Percentiles rank a stretch among this genome's conserved stretches.
phyloP scores from a whole-genome alignment of 257 asterid species.

The Solanum corneliomulleri region DNA sequence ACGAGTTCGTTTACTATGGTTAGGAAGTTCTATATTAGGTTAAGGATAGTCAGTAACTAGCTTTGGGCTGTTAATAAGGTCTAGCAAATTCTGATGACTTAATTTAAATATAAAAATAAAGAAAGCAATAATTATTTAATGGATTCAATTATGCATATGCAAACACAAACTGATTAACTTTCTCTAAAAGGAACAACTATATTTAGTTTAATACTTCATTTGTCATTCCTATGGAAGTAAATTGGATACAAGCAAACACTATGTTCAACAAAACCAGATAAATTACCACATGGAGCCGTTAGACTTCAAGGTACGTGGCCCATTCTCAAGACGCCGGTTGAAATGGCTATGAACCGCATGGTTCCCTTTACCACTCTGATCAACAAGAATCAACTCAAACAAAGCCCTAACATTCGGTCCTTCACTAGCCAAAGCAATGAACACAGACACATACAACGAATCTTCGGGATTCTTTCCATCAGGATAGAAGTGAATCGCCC shows the following conservation, averaged over 20 bases:
- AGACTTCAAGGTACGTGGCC: conserved; percentile 66
- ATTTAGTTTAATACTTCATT: neutral
- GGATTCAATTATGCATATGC: neutral
- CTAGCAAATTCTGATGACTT: neutral
- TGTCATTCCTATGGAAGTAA: neutral
- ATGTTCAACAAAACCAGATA: neutral
- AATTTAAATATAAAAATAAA: neutral
- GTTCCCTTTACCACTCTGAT: conserved; percentile 88
- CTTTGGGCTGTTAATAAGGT: neutral
- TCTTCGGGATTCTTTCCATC: conserved; percentile 80
- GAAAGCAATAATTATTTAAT: neutral
- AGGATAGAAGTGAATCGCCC: conserved; percentile 87
- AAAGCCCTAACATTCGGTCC: conserved; percentile 79
- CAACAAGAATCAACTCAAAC: conserved; percentile 74
- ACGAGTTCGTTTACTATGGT: neutral
- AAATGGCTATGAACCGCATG: conserved; percentile 89
- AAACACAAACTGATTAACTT: neutral
- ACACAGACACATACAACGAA: conserved; percentile 59
- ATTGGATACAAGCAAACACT: neutral
- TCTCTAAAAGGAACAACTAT: neutral
- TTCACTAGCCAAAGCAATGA: conserved; percentile 74
- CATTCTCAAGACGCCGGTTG: conserved; percentile 77
- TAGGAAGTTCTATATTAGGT: neutral
- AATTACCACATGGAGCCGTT: conserved; percentile 84
- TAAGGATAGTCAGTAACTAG: neutral